Evolutionary conservation across 2,329 filamentous ascomycete genomes (phyloP), one percentile per base, ranked within the genome.

Genomic region (Ceratocystiopsis minuta): DNA sequence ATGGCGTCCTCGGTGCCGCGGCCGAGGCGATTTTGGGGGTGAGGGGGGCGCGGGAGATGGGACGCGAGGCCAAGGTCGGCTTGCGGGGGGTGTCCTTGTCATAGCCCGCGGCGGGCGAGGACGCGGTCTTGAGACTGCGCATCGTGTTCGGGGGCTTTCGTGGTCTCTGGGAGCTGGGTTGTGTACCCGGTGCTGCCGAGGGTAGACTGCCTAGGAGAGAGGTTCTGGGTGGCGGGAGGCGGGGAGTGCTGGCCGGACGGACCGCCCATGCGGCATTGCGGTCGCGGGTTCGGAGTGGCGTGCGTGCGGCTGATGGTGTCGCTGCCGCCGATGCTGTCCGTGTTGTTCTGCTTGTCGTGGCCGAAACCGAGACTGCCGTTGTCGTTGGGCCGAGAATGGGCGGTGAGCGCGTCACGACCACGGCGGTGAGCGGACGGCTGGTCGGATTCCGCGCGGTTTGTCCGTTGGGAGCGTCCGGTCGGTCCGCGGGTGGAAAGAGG

Each of bases 21-120:
- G 52, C 49, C 17, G 51, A 51, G 17, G 70, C 67, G 41, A 75
- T 65, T 60, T 76, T 74, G 49, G 70, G 66, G 2, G 66, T 72
- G 52, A 72, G 51, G 42, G 70, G 69, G 31, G 61, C 52, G 45
- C 66, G 63, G 49, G 58, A 63, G 53, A 63, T 49, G 52, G 58
- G 56, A 69, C 76, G 67, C 51, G 70, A 65, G 41, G 83, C 80
- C 62, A 78, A 78, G 54, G 80, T 68, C 35, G 77, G 72, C 55
- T 67, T 67, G 50, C 67, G 67, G 49, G 62, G 66, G 53, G 65
- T 62, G 40, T 42, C 43, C 18, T 51, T 50, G 34, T 63, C 58
- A 48, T 54, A 51, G 43, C 57, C 56, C 60, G 62, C 63, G 45
- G 49, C 57, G 51, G 24, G 24, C 9, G 47, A 34, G 5, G 50